phyloP scores from a whole-genome alignment of 163 green algal genomes.

The Coccomyxa subellipsoidea region DNA sequence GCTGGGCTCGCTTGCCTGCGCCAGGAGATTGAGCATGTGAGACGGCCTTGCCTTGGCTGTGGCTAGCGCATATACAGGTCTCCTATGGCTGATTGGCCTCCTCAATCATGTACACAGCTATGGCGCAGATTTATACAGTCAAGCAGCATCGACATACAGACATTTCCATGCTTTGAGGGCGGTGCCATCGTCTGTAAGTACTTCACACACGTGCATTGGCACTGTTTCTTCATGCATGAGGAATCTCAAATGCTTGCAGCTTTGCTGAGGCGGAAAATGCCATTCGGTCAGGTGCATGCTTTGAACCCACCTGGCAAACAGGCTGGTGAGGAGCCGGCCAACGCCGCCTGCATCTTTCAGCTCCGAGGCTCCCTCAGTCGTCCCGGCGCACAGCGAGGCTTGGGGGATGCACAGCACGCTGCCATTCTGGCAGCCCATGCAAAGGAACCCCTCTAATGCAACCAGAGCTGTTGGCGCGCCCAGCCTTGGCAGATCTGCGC shows the following conservation, averaged over 20 bases:
- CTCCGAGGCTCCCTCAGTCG: neutral
- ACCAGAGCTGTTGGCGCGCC: neutral
- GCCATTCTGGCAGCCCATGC: neutral
- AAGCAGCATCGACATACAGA: no score
- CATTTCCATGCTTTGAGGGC: no score
- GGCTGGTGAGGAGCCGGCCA: neutral
- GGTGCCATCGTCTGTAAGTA: no score
- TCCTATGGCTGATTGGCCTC: no score
- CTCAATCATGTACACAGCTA: no score
- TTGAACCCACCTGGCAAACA: conserved; percentile 5
- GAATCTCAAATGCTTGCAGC: no score
- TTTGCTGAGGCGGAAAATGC: neutral
- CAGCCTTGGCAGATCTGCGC: neutral
- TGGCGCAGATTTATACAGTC: no score
- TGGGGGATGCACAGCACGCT: neutral
- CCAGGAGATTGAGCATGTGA: neutral
- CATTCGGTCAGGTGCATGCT: neutral
- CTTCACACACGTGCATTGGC: no score
- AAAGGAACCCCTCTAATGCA: neutral
- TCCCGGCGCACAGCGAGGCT: neutral
- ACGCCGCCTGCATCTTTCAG: neutral
- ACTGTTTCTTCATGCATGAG: no score
- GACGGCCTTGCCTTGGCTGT: no score
- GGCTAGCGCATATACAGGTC: no score
- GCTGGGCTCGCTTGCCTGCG: neutral